These are phyloP conservation scores for Macrotyloma uniflorum DNA, from an alignment of 306 rosid species.

Conservation along the genomic window DNA sequence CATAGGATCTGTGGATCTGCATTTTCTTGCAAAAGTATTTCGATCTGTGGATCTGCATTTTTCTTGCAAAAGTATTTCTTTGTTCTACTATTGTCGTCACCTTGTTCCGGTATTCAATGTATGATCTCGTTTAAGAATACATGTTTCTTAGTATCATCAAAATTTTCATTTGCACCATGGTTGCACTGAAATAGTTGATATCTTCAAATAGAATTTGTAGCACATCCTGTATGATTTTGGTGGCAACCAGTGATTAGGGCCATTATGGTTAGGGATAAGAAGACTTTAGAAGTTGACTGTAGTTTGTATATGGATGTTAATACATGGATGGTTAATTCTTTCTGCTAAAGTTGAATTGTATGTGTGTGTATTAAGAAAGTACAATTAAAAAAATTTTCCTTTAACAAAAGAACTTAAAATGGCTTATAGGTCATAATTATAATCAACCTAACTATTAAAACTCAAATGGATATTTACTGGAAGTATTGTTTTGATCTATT, in stretches of 20 bases:
- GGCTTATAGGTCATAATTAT: background rate
- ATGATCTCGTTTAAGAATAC: conserved; percentile 20
- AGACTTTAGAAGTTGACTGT: background rate
- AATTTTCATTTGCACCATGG: conserved; percentile 7
- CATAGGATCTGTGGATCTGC: background rate
- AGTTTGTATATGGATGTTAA: background rate
- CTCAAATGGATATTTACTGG: conserved; percentile 1
- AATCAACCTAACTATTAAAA: conserved; percentile 15
- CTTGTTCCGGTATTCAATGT: conserved; percentile 17
- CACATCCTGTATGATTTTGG: conserved; percentile 1
- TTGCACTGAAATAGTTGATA: conserved; percentile 20
- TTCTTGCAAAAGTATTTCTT: conserved; percentile 23
- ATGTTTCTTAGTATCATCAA: background rate
- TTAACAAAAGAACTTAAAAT: background rate
- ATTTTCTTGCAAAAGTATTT: conserved; percentile 24
- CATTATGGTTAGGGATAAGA: background rate
- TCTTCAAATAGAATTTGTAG: conserved; percentile 15
- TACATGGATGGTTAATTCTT: background rate
- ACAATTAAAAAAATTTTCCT: background rate
- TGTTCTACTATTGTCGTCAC: conserved; percentile 9
- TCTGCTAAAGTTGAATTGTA: background rate
- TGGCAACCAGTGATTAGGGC: background rate
- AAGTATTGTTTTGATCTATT: conserved; percentile 7
- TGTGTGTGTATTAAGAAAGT: background rate
- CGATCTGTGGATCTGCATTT: background rate